Evolutionary conservation across 331 rosid genomes (phyloP), one percentile per base, ranked within the genome.

Genomic region (Cydonia oblonga): DNA sequence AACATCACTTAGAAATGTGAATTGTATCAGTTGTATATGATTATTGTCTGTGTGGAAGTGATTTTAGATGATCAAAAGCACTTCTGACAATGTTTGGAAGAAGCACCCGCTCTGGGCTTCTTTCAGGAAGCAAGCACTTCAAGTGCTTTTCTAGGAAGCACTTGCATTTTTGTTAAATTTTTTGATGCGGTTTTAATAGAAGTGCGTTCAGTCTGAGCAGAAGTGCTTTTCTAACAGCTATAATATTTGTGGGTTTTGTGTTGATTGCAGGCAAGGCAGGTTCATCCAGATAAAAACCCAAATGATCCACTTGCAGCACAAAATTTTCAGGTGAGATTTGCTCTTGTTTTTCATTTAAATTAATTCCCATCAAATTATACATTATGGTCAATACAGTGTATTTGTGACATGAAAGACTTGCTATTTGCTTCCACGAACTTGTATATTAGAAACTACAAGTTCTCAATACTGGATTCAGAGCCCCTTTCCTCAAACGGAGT

Each of bases 281-380:
- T 93, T 71, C 98, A 93, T 85, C 98, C 98, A 10, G 98, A 93
- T 79, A 93, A 93, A 85, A 93, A 93, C 86, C 98, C 96, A 28
- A 91, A 92, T 73, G 91, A 93, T 75, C 98, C 98, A 56, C 90
- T 81, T 32, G 98, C 98, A 22, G 98, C 98, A 5, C 93, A 93
- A 64, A 91, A 93, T 68, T 93, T 93, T 81, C 98, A 93, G 98
- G 98, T 72, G 73, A 88, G 80, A 64, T 30, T 79, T 61, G 60
- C 20, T 53, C 57, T 68, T 22, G 10, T 61, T 38, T 33, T 12
- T 40, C 29, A 14, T 15, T 59, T 19, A 14, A n/a, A 13, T 29
- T 29, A 56, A 51, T 59, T 13, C 6, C 25, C 29, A 26, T 42
- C 52, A 12, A 32, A 44, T 42, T 29, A 13, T 44, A 25, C 7